These are phyloP conservation scores for Russula olivacea DNA, from an alignment of 768 basidiomycete species.

Conservation along the genomic window DNA sequence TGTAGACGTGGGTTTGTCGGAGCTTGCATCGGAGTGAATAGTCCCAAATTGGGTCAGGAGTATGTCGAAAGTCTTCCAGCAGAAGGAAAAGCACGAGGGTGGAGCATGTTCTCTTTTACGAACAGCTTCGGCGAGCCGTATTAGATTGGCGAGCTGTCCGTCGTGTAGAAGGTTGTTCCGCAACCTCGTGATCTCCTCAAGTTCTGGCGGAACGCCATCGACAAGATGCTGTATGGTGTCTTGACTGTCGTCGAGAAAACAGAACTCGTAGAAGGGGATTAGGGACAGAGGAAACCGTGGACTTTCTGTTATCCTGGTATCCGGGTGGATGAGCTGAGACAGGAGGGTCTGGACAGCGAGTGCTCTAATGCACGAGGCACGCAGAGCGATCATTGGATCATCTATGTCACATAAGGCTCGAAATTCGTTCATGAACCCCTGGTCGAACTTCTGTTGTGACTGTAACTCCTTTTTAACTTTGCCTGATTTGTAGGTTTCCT, in stretches of 20 bases:
- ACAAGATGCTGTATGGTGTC: no score
- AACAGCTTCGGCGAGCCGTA: not conserved
- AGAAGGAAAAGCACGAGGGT: not conserved
- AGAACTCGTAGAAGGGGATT: not conserved
- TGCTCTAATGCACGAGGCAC: conserved; percentile 3
- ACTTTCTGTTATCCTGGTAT: no score
- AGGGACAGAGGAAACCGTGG: not conserved
- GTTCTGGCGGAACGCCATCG: no score
- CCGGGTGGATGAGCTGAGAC: not conserved
- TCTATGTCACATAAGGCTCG: not conserved
- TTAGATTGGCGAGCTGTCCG: conserved; percentile 8
- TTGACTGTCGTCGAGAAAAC: not conserved
- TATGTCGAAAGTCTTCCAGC: conserved; percentile 11
- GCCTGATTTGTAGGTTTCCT: no score
- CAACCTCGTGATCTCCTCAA: not conserved
- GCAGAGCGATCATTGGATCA: not conserved
- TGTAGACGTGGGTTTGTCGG: not conserved
- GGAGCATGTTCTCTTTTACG: not conserved
- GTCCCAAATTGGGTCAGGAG: conserved; percentile 8
- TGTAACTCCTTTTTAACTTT: not conserved
- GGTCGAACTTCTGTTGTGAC: not conserved
- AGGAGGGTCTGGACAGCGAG: conserved; percentile 4
- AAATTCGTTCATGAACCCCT: not conserved
- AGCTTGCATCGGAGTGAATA: not conserved
- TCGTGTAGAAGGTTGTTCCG: not conserved